Base-by-base conservation (phyloP, 208 protist species). In the Acanthamoeba triangularis region DNA sequence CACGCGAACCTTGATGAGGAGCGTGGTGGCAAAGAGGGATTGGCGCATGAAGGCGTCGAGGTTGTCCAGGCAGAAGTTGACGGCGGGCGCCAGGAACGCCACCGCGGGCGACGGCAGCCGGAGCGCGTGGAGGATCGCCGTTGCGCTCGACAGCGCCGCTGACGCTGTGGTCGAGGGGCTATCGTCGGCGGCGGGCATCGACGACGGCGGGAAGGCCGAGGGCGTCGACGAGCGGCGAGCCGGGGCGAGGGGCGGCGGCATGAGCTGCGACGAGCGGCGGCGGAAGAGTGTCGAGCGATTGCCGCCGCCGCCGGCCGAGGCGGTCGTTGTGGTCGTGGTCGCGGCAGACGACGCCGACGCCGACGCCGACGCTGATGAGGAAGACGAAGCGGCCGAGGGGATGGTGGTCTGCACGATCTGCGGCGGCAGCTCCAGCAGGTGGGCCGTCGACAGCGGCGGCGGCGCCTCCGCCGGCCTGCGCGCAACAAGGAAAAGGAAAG, bases 341-440 rank as follows among this genome's bases (percentile, higher is more conserved):
- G 49, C 10, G 44, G n/a, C 20, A 1, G 74, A 0, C 0, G n/a
- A 37, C 33, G 74, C 0, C 74, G 44, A 8, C 1, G 44, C 0
- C 74, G 44, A 0, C 74, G 33, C 10, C 30, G 74, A 82, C 13
- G 74, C 0, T 0, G 74, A 52, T 14, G 44, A 49, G 1, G 74
- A 41, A 0, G 74, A 63, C 8, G 49, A 63, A 0, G 80, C 5
- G 28, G 54, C 8, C 13, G 44, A 14, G 28, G 54, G 44, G 30
- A 88, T 63, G n/a, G 80, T 35, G 23, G 80, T 54, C 80, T 88
- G 80, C 49, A 88, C 54, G 54, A 88, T 88, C 8, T 88, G 80
- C 1, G 80, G 49, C 44, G 80, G 35, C 30, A 88, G 80, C 44
- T 88, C 80, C 54, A 88, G 54, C 80, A 88, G 47, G n/a, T 88